Conservation (phyloP, 2,329 filamentous ascomycete species). For the Exophiala aquamarina region DNA sequence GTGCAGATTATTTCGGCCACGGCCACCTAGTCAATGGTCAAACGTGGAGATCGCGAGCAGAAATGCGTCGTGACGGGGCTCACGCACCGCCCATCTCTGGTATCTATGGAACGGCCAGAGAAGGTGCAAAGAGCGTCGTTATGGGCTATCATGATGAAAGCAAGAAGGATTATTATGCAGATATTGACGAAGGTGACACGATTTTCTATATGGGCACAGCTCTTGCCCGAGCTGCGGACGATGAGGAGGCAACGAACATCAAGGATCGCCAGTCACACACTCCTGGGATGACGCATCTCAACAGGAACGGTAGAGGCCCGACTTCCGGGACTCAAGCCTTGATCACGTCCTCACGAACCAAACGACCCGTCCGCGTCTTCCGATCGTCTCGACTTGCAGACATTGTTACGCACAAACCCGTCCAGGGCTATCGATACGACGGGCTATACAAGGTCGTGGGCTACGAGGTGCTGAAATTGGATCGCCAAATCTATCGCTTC, state of each 20-base stretch:
- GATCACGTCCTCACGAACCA: conserved; percentile 38
- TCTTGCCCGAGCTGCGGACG: conserved; percentile 30
- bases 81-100: conserved; percentile 30
- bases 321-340: conserved; percentile 42
- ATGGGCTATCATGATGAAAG: conserved; percentile 38
- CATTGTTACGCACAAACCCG: conserved; percentile 44
- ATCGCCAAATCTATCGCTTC: conserved; percentile 50
- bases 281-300: conserved; percentile 14
- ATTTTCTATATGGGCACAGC: conserved; percentile 55
- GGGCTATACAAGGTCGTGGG: conserved; percentile 53
- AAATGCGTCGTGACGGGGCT: conserved; percentile 30
- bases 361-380: conserved; percentile 51
- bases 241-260: conserved; percentile 17
- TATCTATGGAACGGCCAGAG: conserved; percentile 48
- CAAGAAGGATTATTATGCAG: conserved; percentile 43
- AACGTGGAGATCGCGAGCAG: conserved; percentile 27
- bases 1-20: conserved; percentile 20
- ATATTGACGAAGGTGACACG: conserved; percentile 51
- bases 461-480: conserved; percentile 39
- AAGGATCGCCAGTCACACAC: conserved; percentile 13
- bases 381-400: conserved; percentile 40
- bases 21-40: conserved; percentile 30
- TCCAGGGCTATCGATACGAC: conserved; percentile 56
- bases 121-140: conserved; percentile 57
- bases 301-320: conserved; percentile 27